phyloP scores from a whole-genome alignment of 2,329 filamentous ascomycete genomes.

The Penicillium corylophilum region DNA sequence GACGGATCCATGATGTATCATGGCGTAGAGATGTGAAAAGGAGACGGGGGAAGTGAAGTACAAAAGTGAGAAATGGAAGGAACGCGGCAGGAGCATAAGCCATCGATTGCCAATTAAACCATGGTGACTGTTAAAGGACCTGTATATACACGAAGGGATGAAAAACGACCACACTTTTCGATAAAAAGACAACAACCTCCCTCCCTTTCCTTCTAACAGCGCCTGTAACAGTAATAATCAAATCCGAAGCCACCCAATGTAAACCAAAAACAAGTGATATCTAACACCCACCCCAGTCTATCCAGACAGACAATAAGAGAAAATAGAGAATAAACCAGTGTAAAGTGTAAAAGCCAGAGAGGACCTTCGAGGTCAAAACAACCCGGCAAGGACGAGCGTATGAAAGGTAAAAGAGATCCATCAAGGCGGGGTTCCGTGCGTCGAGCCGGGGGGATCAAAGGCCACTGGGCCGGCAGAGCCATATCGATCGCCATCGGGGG shows the following conservation, averaged over 20 bases:
- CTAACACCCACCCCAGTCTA: slow-evolving; percentile 38
- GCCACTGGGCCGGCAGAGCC: slow-evolving; percentile 26
- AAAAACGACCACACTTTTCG: slow-evolving; percentile 22
- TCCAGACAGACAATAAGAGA: slow-evolving; percentile 29
- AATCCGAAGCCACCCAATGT: slow-evolving; percentile 26
- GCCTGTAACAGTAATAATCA: slow-evolving; percentile 19
- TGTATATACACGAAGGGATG: slow-evolving; percentile 32
- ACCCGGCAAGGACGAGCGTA: slow-evolving; percentile 9
- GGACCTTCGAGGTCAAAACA: slow-evolving; percentile 14
- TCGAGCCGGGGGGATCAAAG: slow-evolving; percentile 33
- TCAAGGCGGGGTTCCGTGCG: slow-evolving; percentile 35
- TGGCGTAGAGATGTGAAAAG: background rate
- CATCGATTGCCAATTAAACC: slow-evolving; percentile 12
- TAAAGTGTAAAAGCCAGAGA: slow-evolving; percentile 11
- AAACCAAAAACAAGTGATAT: slow-evolving; percentile 21
- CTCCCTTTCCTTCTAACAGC: slow-evolving; percentile 20
- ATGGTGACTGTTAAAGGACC: slow-evolving; percentile 9
- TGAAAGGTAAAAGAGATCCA: slow-evolving; percentile 1
- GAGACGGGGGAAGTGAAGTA: background rate
- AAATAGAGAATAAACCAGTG: slow-evolving; percentile 13
- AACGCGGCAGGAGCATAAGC: slow-evolving; percentile 3
- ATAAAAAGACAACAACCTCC: slow-evolving; percentile 12
- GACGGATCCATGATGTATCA: slow-evolving; percentile 11
- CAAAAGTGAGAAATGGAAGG: background rate
- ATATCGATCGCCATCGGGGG: slow-evolving; percentile 34